These are phyloP conservation scores for Skeletonema grethae DNA, from an alignment of 108 stramenopile genomes.

Conservation along the genomic window DNA sequence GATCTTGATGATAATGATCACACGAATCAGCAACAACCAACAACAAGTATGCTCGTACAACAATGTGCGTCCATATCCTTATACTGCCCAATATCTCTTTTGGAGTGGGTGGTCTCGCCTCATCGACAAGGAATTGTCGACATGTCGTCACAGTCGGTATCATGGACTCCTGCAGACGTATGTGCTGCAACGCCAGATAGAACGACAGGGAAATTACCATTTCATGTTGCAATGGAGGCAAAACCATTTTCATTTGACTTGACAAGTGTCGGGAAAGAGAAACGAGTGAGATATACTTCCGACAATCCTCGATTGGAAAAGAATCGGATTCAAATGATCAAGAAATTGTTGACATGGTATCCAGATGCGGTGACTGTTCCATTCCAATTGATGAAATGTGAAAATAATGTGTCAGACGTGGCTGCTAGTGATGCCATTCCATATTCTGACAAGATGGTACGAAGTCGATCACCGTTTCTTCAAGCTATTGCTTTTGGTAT, in stretches of 20 bases:
- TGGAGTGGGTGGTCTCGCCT: slow-evolving; percentile 25
- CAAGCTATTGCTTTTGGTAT: slow-evolving; percentile 25
- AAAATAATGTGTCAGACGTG: not conserved
- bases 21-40: not conserved
- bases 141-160: not conserved
- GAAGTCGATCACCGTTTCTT: slow-evolving; percentile 26
- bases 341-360: slow-evolving; percentile 23
- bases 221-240: slow-evolving; percentile 33
- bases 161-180: slow-evolving; percentile 13
- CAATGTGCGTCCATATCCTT: slow-evolving; percentile 8
- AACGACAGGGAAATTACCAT: slow-evolving; percentile 13
- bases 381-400: not conserved
- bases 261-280: not conserved
- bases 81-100: slow-evolving; percentile 21
- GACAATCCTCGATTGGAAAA: slow-evolving; percentile 13
- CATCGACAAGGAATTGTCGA: not conserved
- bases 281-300: not conserved
- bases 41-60: slow-evolving; percentile 6
- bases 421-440: not conserved
- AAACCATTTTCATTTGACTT: not conserved
- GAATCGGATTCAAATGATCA: slow-evolving; percentile 20
- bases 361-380: slow-evolving; percentile 18
- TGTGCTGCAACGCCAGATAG: slow-evolving; percentile 22
- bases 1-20: not conserved
- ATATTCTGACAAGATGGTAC: not conserved